phyloP scores from a whole-genome alignment of 306 rosid genomes.

The Glycine soja region DNA sequence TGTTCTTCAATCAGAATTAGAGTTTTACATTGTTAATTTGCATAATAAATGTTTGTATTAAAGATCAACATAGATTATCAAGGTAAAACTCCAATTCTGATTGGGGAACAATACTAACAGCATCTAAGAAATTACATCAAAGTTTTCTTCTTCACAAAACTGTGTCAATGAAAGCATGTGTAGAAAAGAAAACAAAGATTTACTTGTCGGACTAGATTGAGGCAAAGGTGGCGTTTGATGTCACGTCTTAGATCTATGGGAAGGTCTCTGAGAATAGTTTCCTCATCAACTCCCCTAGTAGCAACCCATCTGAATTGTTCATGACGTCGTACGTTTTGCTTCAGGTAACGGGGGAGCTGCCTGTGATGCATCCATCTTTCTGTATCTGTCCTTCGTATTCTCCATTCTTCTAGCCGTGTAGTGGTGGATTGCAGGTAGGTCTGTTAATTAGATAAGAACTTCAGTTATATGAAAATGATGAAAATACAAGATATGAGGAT shows the following conservation, averaged over 20 bases:
- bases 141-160: not conserved
- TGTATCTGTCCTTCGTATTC: constrained; percentile 59
- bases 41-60: no score
- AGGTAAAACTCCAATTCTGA: no score
- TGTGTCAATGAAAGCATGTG: not conserved
- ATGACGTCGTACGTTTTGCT: constrained; percentile 56
- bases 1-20: no score
- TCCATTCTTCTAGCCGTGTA: constrained; percentile 61
- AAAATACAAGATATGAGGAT: constrained; percentile 22
- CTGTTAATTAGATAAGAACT: constrained; percentile 44
- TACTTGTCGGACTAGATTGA: constrained; percentile 63
- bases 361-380: constrained; percentile 71
- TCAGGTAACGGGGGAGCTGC: constrained; percentile 58
- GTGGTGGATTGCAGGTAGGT: constrained; percentile 63
- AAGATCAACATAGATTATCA: no score
- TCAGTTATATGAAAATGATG: constrained; percentile 1
- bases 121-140: no score
- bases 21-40: no score
- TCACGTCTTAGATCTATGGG: constrained; percentile 66
- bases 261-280: constrained; percentile 60
- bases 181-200: not conserved
- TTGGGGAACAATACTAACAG: no score
- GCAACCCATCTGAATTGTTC: constrained; percentile 68
- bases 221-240: constrained; percentile 67
- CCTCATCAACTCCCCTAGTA: constrained; percentile 65